phyloP scores from a whole-genome alignment of 2,329 filamentous ascomycete species.

The Botrytis hyacinthi region DNA sequence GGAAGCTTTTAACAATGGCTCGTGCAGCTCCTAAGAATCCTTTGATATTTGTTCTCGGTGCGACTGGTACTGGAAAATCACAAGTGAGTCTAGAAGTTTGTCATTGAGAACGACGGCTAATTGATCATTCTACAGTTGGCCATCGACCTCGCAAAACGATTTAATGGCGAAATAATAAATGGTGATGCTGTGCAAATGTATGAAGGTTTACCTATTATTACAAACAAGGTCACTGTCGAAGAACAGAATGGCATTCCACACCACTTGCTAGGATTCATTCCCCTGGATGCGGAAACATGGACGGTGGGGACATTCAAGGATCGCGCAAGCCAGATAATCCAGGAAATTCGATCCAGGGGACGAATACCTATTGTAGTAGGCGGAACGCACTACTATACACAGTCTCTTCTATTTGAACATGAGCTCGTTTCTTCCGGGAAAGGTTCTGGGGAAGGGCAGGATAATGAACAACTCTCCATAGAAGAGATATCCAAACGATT shows the following conservation, averaged over 20 bases:
- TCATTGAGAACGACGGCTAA: constrained; percentile 18
- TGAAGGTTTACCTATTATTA: constrained; percentile 85
- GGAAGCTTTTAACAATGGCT: constrained; percentile 28
- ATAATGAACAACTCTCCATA: constrained; percentile 33
- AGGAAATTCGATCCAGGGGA: constrained; percentile 74
- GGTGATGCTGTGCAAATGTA: constrained; percentile 99
- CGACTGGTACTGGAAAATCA: constrained; percentile 91
- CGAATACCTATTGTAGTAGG: constrained; percentile 88
- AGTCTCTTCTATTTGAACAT: constrained; percentile 80
- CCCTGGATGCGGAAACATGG: constrained; percentile 77
- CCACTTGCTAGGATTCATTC: constrained; percentile 79
- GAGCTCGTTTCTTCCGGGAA: constrained; percentile 50
- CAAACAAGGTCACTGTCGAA: constrained; percentile 78
- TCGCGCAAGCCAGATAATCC: constrained; percentile 66
- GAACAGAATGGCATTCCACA: constrained; percentile 82
- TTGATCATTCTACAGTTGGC: constrained; percentile 48
- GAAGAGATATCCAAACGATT: constrained; percentile 49
- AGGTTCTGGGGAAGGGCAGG: constrained; percentile 32
- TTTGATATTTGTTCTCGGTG: constrained; percentile 78
- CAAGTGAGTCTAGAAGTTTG: constrained; percentile 53
- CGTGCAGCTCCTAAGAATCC: constrained; percentile 50
- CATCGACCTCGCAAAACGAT: constrained; percentile 77
- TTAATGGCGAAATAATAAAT: constrained; percentile 94
- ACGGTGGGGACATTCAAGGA: constrained; percentile 73
- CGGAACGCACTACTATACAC: constrained; percentile 93